Conservation (phyloP, 2,329 filamentous ascomycete genomes). For the Pseudopithomyces maydicus region DNA sequence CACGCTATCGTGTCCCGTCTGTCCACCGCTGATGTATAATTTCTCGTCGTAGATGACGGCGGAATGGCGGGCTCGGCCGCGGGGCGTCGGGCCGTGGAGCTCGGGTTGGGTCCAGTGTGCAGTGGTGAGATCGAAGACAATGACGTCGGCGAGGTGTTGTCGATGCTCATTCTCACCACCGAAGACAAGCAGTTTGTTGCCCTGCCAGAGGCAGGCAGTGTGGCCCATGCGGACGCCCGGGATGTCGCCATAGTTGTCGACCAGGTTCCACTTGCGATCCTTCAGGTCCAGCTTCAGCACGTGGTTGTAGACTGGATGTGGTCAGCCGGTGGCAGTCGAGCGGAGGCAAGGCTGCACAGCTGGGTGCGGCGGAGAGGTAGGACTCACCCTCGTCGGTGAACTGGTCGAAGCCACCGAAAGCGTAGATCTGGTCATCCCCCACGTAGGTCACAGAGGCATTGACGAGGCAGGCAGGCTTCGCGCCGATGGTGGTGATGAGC, state of each 20-base stretch:
- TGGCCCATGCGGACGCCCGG: slow-evolving; percentile 97
- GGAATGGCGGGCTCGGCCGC: slow-evolving; percentile 89
- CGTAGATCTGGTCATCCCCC: slow-evolving; percentile 95
- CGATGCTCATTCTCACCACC: slow-evolving; percentile 98
- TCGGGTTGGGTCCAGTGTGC: slow-evolving; percentile 95
- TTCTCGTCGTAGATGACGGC: slow-evolving; percentile 96
- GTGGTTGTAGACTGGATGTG: slow-evolving; percentile 81
- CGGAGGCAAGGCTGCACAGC: not conserved
- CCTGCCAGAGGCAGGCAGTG: slow-evolving; percentile 91
- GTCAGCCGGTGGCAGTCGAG: not conserved
- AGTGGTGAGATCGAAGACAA: slow-evolving; percentile 92
- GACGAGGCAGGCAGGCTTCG: slow-evolving; percentile 87
- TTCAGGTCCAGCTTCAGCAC: slow-evolving; percentile 86
- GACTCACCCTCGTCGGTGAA: slow-evolving; percentile 85
- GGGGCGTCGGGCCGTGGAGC: slow-evolving; percentile 81
- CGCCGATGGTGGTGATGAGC: slow-evolving; percentile 66
- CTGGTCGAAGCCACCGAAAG: slow-evolving; percentile 97
- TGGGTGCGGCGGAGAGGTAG: not conserved
- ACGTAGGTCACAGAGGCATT: slow-evolving; percentile 99
- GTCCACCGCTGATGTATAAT: slow-evolving; percentile 92
- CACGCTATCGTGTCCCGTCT: slow-evolving; percentile 91
- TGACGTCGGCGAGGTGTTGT: slow-evolving; percentile 92
- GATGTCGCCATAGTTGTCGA: slow-evolving; percentile 98
- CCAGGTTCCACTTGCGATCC: slow-evolving; percentile 89
- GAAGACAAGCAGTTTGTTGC: slow-evolving; percentile 94